Evolutionary conservation across 2,329 filamentous ascomycete species (phyloP), one percentile per base, ranked within the genome.

Genomic region (Penicillium sp.): DNA sequence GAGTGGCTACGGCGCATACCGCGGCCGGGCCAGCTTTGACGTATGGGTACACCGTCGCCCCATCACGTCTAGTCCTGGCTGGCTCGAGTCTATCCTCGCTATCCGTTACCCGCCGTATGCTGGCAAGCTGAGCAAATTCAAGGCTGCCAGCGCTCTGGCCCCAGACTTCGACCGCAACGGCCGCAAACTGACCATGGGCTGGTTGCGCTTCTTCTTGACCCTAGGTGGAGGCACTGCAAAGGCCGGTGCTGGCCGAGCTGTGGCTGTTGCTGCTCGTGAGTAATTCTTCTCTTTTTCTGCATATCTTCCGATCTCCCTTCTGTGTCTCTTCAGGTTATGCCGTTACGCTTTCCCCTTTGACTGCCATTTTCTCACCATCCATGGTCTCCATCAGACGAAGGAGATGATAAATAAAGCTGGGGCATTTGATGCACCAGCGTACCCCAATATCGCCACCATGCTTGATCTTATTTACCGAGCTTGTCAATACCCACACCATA

Each of bases 1-100:
- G 51, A 86, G 81, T 30, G 87, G 87, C 37, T 74, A 75, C 44
- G 87, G 87, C 44, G 70, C 77, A 18, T 93, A 93, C 70, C 79
- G 84, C 52, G 88, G 88, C 43, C 79, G 80, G 56, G 73, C 82
- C n/a, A 70, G 66, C 28, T 81, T 81, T 59, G 78, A 82, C 34
- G 68, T 68, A 51, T 82, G 80, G 56, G 75, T 75, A 1, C 78
- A 82, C 54, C 73, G 73, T 12, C 70, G 79, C 25, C 68, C 71
- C 34, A 68, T 81, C 43, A 79, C 76, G 3, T 71, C 61, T 10
- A 81, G 76, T 3, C 78, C 78, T 1, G 60, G 69, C 32, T 82
- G 78, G 78, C 65, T 80, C 38, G 78, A 82, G 55, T 59, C 65
- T 2, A 48, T 80, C 48, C 64, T 82, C 32, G 61, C 66, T 17